Base-by-base conservation (phyloP, 495 filamentous ascomycete species). In the Trichoderma gamsii region DNA sequence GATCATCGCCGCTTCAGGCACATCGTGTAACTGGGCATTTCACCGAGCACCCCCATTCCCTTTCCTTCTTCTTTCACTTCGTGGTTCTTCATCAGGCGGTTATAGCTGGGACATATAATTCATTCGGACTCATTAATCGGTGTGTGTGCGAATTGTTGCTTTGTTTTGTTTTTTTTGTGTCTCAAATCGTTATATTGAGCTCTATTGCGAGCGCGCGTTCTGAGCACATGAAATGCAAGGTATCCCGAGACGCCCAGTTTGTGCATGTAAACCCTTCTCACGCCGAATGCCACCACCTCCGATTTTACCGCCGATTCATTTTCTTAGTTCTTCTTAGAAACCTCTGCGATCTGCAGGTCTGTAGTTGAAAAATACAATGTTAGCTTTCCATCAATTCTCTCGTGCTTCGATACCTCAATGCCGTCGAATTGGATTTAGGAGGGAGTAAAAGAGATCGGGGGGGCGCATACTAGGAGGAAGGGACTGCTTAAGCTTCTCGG, bases 401-500 rank as follows among this genome's bases (percentile, higher is more conserved):
- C 64, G 21, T 64, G 35, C 5, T 25, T 41, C 49, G 49, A 6
- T 18, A 52, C 7, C 8, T n/a, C 29, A 29, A 46, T 46, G 43
- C 18, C 49, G 18, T 18, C n/a, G 49, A 21, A 11, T 21, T 9
- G 49, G 3, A 11, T 38, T 8, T 38, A 12, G 13, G n/a, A 23
- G 23, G 23, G 4, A 61, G 27, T 56, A 16, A n/a, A n/a, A 29
- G 29, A 16, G 41, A 38, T 38, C 27, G 68, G 70, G 63, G 63
- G 29, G 1, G 46, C 74, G 83, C 90, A 76, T 90, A 98, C 95
- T 87, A 76, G 95, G 96, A 71, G 95, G 96, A 68, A 99, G 85
- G 81, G 88, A 92, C 88, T 98, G 94, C 91, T 97, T 98, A 71
- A 99, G 89, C 90, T 99, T 99, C 85, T 98, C 95, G 79, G 94